phyloP scores from a whole-genome alignment of 306 rosid species.

The Crataegus laevigata region DNA sequence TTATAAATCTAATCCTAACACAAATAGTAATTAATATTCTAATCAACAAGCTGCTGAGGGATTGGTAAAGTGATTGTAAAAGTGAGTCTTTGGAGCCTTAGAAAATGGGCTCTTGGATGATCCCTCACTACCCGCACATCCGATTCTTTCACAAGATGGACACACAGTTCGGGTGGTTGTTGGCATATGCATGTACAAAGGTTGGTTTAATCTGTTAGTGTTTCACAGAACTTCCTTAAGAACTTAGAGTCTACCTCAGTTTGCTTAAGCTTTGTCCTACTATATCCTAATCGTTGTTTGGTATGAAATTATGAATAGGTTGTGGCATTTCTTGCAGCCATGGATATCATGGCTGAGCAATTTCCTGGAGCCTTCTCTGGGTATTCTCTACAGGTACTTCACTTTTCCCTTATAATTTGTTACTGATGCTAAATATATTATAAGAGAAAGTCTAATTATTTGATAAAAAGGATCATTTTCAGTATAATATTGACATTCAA shows the following conservation, averaged over 20 bases:
- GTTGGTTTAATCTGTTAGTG: conserved; percentile 60
- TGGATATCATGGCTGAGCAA: conserved; percentile 92
- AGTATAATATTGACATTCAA: too few relatives aligned
- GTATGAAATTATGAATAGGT: conserved; percentile 59
- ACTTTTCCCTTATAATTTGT: not conserved
- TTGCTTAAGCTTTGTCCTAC: conserved; percentile 93
- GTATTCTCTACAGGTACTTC: conserved; percentile 69
- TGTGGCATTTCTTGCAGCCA: conserved; percentile 92
- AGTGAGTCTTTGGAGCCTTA: conserved; percentile 57
- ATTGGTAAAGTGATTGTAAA: conserved; percentile 64
- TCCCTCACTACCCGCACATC: conserved; percentile 29
- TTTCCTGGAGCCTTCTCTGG: conserved; percentile 95
- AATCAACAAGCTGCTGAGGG: conserved; percentile 81
- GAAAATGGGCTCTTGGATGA: conserved; percentile 50
- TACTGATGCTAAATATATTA: not conserved
- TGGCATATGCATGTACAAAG: conserved; percentile 83
- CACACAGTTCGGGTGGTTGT: conserved; percentile 84
- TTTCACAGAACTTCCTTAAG: conserved; percentile 83
- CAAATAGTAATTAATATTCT: not conserved
- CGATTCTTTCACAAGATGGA: conserved; percentile 80
- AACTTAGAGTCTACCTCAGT: conserved; percentile 90
- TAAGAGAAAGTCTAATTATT: too few relatives aligned
- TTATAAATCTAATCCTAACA: not conserved
- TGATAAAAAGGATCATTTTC: too few relatives aligned
- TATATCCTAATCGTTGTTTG: conserved; percentile 17